These are phyloP conservation scores for Saccharomycopsis sp. DNA, from an alignment of 805 yeast species.

Conservation along the genomic window DNA sequence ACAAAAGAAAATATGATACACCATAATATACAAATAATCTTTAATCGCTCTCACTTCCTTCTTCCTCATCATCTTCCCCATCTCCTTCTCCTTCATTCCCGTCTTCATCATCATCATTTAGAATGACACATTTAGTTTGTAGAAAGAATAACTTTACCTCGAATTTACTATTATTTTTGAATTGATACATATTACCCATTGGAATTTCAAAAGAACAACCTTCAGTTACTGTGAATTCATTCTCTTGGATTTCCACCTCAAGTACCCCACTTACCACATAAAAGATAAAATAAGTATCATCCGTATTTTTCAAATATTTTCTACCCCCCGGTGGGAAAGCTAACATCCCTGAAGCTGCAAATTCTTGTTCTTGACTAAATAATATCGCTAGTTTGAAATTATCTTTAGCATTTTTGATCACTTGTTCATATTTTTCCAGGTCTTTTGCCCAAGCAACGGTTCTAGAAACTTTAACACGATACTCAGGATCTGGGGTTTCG, in stretches of 20 bases:
- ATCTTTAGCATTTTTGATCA: conserved; percentile 33
- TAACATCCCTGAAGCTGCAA: conserved; percentile 65
- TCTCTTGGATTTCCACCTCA: conserved; percentile 54
- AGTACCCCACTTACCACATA: conserved; percentile 62
- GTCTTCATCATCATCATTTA: conserved; percentile 8
- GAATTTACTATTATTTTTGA: conserved; percentile 46
- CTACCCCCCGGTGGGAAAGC: conserved; percentile 52
- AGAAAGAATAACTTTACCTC: conserved; percentile 65
- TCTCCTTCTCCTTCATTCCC: too few relatives aligned
- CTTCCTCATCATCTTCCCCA: conserved; percentile 4
- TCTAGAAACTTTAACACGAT: conserved; percentile 29
- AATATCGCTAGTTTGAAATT: conserved; percentile 53
- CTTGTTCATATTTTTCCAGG: conserved; percentile 35
- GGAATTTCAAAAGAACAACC: conserved; percentile 84
- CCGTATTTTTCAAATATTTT: conserved; percentile 51
- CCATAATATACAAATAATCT: too few relatives aligned
- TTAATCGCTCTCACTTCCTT: neutral
- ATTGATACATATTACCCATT: conserved; percentile 59
- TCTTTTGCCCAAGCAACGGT: conserved; percentile 59
- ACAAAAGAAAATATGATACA: too few relatives aligned
- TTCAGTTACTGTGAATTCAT: conserved; percentile 46
- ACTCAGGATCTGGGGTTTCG: conserved; percentile 38
- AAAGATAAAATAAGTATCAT: conserved; percentile 61
- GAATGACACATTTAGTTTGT: conserved; percentile 40
- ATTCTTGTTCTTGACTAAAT: conserved; percentile 51